phyloP scores from a whole-genome alignment of 1,284 basidiomycete genomes.

The Earliella scabrosa region DNA sequence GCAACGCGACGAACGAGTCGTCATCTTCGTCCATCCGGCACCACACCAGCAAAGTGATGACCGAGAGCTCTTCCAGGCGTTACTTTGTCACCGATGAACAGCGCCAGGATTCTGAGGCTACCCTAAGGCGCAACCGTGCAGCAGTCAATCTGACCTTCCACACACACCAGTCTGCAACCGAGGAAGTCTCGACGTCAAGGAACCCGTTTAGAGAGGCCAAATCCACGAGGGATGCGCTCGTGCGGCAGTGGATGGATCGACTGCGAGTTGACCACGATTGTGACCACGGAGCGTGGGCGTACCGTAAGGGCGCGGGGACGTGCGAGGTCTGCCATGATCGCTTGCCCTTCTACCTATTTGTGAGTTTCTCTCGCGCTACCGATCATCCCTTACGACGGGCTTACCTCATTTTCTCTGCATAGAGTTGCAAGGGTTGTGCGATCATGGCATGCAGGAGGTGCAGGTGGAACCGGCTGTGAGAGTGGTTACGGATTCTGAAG shows the following conservation, averaged over 20 bases:
- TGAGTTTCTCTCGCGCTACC: slow-evolving; percentile 26
- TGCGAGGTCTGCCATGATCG: slow-evolving; percentile 40
- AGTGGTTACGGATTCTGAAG: no score
- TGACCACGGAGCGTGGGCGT: slow-evolving; percentile 33
- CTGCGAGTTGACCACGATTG: slow-evolving; percentile 45
- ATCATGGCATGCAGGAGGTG: slow-evolving; percentile 16
- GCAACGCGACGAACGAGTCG: background rate
- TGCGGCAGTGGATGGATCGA: slow-evolving; percentile 34
- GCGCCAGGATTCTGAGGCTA: no score
- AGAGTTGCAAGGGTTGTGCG: slow-evolving; percentile 28
- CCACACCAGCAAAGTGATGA: no score
- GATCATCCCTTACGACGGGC: background rate
- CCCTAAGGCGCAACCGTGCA: no score
- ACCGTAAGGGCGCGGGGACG: slow-evolving; percentile 31
- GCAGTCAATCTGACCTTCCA: no score
- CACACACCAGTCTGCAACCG: no score
- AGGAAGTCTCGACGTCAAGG: no score
- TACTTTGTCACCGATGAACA: no score
- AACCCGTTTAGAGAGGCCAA: no score
- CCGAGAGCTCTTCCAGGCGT: no score
- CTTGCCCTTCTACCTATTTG: slow-evolving; percentile 39
- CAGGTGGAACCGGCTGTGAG: slow-evolving; percentile 18
- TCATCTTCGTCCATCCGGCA: no score
- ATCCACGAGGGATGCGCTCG: background rate
- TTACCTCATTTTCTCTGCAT: background rate